phyloP scores from a whole-genome alignment of 768 basidiomycete genomes.

The Fibroporia radiculosa region DNA sequence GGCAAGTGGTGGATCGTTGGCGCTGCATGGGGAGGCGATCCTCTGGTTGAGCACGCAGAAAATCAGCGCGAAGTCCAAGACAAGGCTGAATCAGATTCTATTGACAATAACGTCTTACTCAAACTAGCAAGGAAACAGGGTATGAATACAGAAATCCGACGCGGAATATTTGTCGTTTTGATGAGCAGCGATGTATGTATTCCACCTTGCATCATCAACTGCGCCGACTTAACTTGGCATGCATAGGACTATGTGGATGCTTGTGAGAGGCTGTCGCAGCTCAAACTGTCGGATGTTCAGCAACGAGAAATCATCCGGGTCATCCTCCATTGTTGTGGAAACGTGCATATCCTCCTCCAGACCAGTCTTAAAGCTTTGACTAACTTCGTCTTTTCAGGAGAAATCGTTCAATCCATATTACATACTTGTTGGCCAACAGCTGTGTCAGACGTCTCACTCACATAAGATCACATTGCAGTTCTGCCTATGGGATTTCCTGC shows the following conservation, averaged over 20 bases:
- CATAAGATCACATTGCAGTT: conserved; percentile 93
- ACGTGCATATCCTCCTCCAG: conserved; percentile 40
- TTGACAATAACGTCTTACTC: conserved; percentile 38
- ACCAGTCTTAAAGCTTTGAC: conserved; percentile 4
- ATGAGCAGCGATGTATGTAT: conserved; percentile 88
- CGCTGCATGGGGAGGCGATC: conserved; percentile 92
- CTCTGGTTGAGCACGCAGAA: conserved; percentile 66
- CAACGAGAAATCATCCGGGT: conserved; percentile 95
- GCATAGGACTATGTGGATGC: conserved; percentile 94
- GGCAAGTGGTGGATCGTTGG: conserved; percentile 99
- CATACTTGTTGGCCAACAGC: conserved; percentile 77
- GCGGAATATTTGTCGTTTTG: conserved; percentile 85
- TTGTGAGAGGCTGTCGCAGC: conserved; percentile 78
- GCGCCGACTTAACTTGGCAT: neutral
- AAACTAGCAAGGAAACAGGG: conserved; percentile 91
- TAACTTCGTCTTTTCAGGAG: conserved; percentile 46
- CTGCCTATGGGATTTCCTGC: conserved; percentile 93
- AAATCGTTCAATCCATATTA: conserved; percentile 95
- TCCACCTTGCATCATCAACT: neutral
- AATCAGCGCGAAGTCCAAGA: conserved; percentile 21
- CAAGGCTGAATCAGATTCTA: conserved; percentile 22
- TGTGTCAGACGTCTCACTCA: conserved; percentile 71
- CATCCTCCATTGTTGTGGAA: conserved; percentile 85
- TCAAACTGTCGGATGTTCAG: conserved; percentile 81
- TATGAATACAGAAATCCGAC: conserved; percentile 95